These are phyloP conservation scores for Eragrostis tef DNA, from an alignment of 202 grass and related monocot species.

Conservation along the genomic window DNA sequence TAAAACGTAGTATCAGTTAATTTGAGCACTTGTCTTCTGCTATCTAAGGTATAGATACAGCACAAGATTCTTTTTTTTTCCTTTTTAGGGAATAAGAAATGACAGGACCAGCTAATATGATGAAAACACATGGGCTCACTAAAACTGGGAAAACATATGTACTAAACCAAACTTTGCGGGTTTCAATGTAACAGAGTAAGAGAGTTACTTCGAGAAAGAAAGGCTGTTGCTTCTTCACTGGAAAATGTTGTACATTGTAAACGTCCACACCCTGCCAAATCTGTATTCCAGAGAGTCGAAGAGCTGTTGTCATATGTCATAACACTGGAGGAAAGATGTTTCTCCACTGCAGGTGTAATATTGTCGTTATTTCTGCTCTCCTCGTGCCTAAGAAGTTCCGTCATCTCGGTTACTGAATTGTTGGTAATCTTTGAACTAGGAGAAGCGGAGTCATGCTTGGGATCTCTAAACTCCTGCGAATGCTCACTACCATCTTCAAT, in stretches of 20 bases:
- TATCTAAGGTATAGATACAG: background rate
- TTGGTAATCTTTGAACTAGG: constrained; percentile 12
- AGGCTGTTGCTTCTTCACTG: constrained; percentile 58
- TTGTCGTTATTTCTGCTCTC: constrained; percentile 32
- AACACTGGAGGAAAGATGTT: constrained; percentile 24
- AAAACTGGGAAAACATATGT: background rate
- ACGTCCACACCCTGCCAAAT: constrained; percentile 28
- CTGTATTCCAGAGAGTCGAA: constrained; percentile 12
- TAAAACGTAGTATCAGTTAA: constrained; percentile 11
- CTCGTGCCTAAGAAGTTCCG: constrained; percentile 6
- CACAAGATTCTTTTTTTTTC: background rate
- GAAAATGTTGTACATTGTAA: constrained; percentile 44
- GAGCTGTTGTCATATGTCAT: constrained; percentile 16
- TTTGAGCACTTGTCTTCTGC: background rate
- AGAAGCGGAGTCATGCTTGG: constrained; percentile 25
- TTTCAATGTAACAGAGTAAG: constrained; percentile 6
- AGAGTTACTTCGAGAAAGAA: constrained; percentile 76
- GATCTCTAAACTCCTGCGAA: background rate
- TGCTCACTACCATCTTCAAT: constrained; percentile 48
- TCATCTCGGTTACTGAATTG: constrained; percentile 6
- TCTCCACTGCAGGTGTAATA: background rate
- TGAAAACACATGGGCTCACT: background rate
- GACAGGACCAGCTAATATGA: background rate
- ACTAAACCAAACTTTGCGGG: background rate
- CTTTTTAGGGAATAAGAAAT: background rate